These are phyloP conservation scores for Pinus albicaulis DNA, from an alignment of 75 land plant species.

Conservation along the genomic window DNA sequence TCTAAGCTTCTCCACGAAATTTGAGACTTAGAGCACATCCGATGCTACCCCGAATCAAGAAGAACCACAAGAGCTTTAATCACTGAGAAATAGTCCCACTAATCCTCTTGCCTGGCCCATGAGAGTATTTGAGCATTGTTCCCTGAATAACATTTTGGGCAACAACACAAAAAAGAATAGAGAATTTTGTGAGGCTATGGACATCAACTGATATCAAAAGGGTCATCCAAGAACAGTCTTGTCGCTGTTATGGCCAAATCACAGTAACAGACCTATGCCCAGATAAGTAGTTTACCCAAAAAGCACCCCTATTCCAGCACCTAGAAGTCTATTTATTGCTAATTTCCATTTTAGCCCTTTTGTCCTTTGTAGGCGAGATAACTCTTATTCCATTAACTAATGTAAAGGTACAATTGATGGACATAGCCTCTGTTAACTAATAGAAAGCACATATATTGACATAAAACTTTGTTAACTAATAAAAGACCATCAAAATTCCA, in stretches of 20 bases:
- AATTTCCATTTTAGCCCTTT: not conserved
- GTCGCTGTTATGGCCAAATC: not conserved
- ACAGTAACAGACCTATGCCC: not conserved
- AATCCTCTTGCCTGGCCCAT: no score
- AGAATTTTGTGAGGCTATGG: not conserved
- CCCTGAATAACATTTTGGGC: no score
- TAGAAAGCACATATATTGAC: not conserved
- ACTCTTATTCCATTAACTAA: not conserved
- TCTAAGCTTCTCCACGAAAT: no score
- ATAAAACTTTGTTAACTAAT: not conserved
- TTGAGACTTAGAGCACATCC: no score
- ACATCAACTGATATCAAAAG: not conserved
- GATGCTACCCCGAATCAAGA: no score
- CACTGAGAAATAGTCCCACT: no score
- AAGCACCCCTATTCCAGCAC: not conserved
- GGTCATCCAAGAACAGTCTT: not conserved
- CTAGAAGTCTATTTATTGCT: not conserved
- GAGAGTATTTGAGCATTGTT: no score
- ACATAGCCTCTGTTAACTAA: not conserved
- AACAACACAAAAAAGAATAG: no score
- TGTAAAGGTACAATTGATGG: no score
- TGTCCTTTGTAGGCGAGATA: not conserved
- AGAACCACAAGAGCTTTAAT: no score
- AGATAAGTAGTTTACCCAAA: not conserved
- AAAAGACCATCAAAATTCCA: not conserved